phyloP scores from a whole-genome alignment of 179 eudicot genomes.

The Silene coronaria region DNA sequence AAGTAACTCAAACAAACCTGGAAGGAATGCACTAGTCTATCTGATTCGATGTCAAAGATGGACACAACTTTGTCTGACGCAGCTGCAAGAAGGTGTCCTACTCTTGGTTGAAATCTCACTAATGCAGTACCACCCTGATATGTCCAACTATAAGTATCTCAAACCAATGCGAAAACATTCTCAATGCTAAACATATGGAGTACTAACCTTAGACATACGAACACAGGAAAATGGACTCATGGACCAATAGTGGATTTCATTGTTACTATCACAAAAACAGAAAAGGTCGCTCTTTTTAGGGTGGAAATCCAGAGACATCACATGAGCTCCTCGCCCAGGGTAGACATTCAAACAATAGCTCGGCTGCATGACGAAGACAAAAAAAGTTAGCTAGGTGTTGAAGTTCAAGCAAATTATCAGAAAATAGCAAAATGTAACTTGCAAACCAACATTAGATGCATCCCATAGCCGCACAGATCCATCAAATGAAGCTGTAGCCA shows the following conservation, averaged over 20 bases:
- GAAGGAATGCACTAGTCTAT: slow-evolving; percentile 53
- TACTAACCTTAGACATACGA: slow-evolving; percentile 65
- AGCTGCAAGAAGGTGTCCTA: slow-evolving; percentile 73
- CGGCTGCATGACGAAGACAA: slow-evolving; percentile 51
- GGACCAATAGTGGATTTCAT: slow-evolving; percentile 78
- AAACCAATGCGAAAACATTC: neutral
- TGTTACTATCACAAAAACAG: slow-evolving; percentile 80
- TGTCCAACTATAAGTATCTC: slow-evolving; percentile 14
- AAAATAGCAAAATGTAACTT: slow-evolving; percentile 12
- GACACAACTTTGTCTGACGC: slow-evolving; percentile 75
- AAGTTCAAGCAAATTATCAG: slow-evolving; percentile 6
- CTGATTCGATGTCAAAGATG: slow-evolving; percentile 66
- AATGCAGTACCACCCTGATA: slow-evolving; percentile 75
- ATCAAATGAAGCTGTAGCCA: slow-evolving; percentile 84
- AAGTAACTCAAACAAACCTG: slow-evolving; percentile 45
- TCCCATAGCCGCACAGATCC: slow-evolving; percentile 88
- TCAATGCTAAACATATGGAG: slow-evolving; percentile 2
- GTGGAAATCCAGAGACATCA: slow-evolving; percentile 85
- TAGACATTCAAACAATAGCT: slow-evolving; percentile 57
- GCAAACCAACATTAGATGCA: slow-evolving; percentile 66
- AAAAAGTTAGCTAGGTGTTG: slow-evolving; percentile 12
- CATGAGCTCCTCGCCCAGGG: slow-evolving; percentile 55
- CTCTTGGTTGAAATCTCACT: slow-evolving; percentile 87
- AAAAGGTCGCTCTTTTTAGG: slow-evolving; percentile 72
- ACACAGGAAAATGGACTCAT: slow-evolving; percentile 60